A percentile compares a stretch with the other conserved stretches of the same genome.
Conservation (phyloP, 352 stramenopile genomes). For the Peronosclerospora sorghi region DNA sequence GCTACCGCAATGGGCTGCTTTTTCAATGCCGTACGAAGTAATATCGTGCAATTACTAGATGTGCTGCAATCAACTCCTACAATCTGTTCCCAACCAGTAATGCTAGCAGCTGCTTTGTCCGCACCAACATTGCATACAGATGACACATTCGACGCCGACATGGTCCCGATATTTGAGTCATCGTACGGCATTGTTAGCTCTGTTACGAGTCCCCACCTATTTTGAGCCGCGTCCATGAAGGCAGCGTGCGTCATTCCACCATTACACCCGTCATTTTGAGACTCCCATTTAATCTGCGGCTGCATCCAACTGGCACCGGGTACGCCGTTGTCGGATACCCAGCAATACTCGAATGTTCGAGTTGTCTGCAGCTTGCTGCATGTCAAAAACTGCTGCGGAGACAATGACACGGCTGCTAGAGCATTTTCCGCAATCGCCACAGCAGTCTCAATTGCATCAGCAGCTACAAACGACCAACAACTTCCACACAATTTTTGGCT, state of each 20-base stretch:
- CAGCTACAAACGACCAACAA: constrained; percentile 73
- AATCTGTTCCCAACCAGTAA: constrained; percentile 57
- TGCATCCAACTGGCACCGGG: constrained; percentile 48
- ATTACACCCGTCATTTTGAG: constrained; percentile 62
- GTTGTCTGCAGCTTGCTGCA: constrained; percentile 57
- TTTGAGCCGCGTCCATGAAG: constrained; percentile 61
- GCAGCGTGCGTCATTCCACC: constrained; percentile 76
- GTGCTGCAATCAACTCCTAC: constrained; percentile 44
- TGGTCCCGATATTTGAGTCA: constrained; percentile 28
- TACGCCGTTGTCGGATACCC: constrained; percentile 34
- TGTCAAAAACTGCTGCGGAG: constrained; percentile 66
- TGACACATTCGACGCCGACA: constrained; percentile 15
- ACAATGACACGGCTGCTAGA: constrained; percentile 43
- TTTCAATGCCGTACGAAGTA: constrained; percentile 47
- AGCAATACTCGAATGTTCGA: constrained; percentile 73
- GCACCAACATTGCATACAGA: constrained; percentile 24
- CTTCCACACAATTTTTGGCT: constrained; percentile 73
- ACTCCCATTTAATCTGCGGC: constrained; percentile 63
- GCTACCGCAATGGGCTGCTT: constrained; percentile 64
- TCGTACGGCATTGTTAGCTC: constrained; percentile 70
- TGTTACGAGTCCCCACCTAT: constrained; percentile 49
- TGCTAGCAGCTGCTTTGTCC: constrained; percentile 49
- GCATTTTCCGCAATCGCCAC: constrained; percentile 58
- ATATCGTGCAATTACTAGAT: constrained; percentile 36
- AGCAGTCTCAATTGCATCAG: constrained; percentile 70